A percentile compares a stretch with the other conserved stretches of the same genome.
Conservation (phyloP, 2,329 filamentous ascomycete species). For the Fusarium dlaminii region DNA sequence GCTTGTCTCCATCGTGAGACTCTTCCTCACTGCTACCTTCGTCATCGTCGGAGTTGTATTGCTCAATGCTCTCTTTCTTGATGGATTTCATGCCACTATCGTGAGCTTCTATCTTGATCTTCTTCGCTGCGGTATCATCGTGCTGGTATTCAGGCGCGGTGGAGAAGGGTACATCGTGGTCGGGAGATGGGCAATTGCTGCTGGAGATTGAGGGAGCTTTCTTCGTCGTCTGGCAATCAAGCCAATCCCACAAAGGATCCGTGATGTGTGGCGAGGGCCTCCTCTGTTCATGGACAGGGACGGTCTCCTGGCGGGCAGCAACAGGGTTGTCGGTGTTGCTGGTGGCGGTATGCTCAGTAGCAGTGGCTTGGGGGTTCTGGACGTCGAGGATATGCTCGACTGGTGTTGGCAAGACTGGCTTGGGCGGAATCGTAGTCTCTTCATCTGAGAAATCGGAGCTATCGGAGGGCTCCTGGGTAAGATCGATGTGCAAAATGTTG, state of each 20-base stretch:
- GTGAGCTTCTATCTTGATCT: conserved; percentile 12
- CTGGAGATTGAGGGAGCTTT: neutral
- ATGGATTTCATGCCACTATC: neutral
- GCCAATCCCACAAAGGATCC: neutral
- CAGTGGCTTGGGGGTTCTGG: neutral
- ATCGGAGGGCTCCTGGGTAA: conserved; percentile 14
- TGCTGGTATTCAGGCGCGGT: conserved; percentile 1
- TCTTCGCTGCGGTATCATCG: neutral
- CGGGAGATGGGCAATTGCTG: neutral
- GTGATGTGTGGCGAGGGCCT: neutral
- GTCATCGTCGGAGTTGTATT: neutral
- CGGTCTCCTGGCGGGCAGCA: neutral
- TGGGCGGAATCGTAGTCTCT: neutral
- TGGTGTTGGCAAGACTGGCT: neutral
- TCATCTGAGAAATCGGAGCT: conserved; percentile 23
- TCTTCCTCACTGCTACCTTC: neutral
- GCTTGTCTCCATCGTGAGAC: neutral
- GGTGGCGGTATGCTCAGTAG: neutral
- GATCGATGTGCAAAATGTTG: conserved; percentile 2
- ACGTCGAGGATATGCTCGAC: neutral
- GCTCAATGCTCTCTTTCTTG: neutral
- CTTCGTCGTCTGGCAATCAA: neutral
- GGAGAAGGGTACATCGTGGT: neutral
- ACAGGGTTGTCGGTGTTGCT: neutral
- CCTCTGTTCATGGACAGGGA: neutral